Conservation (phyloP, 805 yeast genomes). For the Cyberlindnera maritima region DNA sequence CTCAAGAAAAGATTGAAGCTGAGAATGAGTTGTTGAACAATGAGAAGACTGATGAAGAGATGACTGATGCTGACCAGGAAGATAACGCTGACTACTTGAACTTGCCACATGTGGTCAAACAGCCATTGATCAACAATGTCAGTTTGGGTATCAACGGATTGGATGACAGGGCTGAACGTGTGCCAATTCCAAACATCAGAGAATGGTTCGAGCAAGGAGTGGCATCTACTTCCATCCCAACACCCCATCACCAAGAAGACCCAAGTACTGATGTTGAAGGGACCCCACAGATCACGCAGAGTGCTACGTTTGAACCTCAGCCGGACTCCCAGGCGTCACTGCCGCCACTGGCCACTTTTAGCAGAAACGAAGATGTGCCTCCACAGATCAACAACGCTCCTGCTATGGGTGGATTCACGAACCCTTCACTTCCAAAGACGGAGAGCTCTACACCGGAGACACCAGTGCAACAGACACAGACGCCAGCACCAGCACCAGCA, state of each 20-base stretch:
- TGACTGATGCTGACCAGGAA: not conserved
- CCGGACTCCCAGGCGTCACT: not conserved
- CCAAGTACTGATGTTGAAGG: conserved; percentile 6
- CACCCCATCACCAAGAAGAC: not conserved
- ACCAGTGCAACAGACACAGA: not conserved
- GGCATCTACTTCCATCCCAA: not conserved
- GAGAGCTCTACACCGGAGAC: not conserved
- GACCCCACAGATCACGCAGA: conserved; percentile 3
- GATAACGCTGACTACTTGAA: not conserved
- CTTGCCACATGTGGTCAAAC: not conserved
- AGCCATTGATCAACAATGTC: conserved; percentile 5
- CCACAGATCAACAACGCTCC: not conserved
- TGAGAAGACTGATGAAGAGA: not conserved
- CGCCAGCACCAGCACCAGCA: too few species aligned
- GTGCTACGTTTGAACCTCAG: not conserved
- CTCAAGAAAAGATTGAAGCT: not conserved
- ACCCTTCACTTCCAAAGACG: not conserved
- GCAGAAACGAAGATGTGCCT: not conserved
- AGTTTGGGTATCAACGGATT: conserved; percentile 2
- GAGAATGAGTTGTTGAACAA: not conserved
- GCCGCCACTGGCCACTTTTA: conserved; percentile 14
- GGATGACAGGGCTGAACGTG: conserved; percentile 2
- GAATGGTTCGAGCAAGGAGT: not conserved
- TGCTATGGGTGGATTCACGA: conserved; percentile 4
- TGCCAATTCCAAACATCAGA: not conserved